Evolutionary conservation across 805 yeast species (phyloP).

Genomic region (Saccharomycopsis fermentans): DNA sequence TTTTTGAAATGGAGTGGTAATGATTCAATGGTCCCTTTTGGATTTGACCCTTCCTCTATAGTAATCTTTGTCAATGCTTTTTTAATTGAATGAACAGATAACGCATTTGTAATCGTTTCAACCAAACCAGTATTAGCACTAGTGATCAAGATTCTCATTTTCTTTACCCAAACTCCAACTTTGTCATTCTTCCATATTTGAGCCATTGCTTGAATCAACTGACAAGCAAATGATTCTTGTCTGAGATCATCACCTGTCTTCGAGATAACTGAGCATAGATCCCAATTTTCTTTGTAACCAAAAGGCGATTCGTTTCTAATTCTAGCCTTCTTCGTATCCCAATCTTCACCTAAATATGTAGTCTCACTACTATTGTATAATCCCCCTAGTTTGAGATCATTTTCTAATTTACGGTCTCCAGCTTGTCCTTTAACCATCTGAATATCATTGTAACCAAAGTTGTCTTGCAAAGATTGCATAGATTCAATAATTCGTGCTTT

Average conservation of each 20-base stretch:
- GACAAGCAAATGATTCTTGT: slow-evolving; percentile 97
- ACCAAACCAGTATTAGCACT: slow-evolving; percentile 87
- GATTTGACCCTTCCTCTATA: slow-evolving; percentile 54
- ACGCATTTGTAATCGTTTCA: slow-evolving; percentile 91
- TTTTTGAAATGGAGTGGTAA: slow-evolving; percentile 69
- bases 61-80: slow-evolving; percentile 78
- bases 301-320: slow-evolving; percentile 68
- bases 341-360: slow-evolving; percentile 81
- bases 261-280: slow-evolving; percentile 87
- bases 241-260: slow-evolving; percentile 93
- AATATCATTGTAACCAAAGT: slow-evolving; percentile 43
- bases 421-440: slow-evolving; percentile 55
- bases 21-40: slow-evolving; percentile 61
- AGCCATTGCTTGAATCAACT: slow-evolving; percentile 78
- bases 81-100: slow-evolving; percentile 88
- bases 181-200: slow-evolving; percentile 66
- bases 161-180: slow-evolving; percentile 81
- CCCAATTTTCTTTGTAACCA: slow-evolving; percentile 91
- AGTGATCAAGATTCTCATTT: slow-evolving; percentile 86
- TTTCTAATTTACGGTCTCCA: slow-evolving; percentile 86
- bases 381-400: slow-evolving; percentile 83
- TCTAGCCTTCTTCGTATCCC: slow-evolving; percentile 74
- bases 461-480: slow-evolving; percentile 69
- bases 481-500: slow-evolving; percentile 58
- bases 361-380: slow-evolving; percentile 32